Conservation (phyloP, 108 stramenopile species). For the Schizochytrium sp. region DNA sequence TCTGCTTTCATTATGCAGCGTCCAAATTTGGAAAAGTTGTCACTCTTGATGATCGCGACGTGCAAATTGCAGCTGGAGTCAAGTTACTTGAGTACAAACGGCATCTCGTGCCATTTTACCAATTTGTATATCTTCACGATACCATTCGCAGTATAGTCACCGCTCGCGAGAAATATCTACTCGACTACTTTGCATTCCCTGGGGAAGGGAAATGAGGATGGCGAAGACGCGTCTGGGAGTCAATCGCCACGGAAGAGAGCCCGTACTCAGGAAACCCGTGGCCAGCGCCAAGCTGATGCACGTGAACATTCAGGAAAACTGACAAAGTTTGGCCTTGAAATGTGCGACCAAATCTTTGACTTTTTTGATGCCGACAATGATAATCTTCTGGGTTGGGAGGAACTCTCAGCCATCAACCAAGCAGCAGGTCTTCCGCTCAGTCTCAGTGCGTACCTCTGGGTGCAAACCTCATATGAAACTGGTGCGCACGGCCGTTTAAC, state of each 20-base stretch:
- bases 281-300: background rate
- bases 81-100: background rate
- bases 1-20: slow-evolving; percentile 4
- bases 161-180: background rate
- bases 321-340: background rate
- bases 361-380: slow-evolving; percentile 25
- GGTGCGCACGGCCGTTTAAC: background rate
- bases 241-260: slow-evolving; percentile 1
- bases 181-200: slow-evolving; percentile 10
- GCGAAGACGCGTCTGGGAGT: background rate
- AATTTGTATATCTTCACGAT: slow-evolving; percentile 3
- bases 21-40: slow-evolving; percentile 37
- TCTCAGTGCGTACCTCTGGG: slow-evolving; percentile 49
- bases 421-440: slow-evolving; percentile 56
- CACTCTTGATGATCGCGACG: slow-evolving; percentile 16
- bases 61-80: slow-evolving; percentile 3
- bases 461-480: slow-evolving; percentile 10
- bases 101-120: background rate
- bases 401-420: slow-evolving; percentile 59
- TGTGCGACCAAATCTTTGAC: slow-evolving; percentile 46
- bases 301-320: background rate
- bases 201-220: background rate
- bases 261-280: background rate
- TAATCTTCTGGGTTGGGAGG: slow-evolving; percentile 50
- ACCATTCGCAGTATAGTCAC: background rate